Percentiles rank a stretch among this genome's conserved stretches.
Evolutionary conservation across 768 basidiomycete species (phyloP).

Genomic region (Candolleomyces aberdarensis): DNA sequence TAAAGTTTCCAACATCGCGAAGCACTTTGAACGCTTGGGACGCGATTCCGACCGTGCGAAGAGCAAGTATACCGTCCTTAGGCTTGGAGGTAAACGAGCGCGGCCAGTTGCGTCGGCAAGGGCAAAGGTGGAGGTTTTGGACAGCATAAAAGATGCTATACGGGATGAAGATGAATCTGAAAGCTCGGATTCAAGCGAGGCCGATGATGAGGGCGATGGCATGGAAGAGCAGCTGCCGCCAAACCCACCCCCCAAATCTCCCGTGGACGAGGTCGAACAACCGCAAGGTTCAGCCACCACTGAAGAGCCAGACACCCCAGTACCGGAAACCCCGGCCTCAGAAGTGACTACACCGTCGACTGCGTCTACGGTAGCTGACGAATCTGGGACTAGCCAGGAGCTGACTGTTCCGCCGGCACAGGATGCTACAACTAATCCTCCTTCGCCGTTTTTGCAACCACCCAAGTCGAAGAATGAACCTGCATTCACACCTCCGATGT

Average conservation of each 20-base stretch:
- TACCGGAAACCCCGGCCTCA: not conserved
- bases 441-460: conserved; percentile 54
- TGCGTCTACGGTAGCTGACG: not conserved
- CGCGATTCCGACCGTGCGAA: conserved; percentile 73
- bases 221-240: conserved; percentile 33
- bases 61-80: conserved; percentile 80
- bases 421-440: conserved; percentile 42
- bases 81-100: conserved; percentile 63
- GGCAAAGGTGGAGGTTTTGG: conserved; percentile 84
- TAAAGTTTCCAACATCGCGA: conserved; percentile 85
- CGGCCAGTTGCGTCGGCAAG: conserved; percentile 88
- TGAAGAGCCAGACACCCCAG: not conserved
- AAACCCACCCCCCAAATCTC: not conserved
- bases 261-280: not conserved
- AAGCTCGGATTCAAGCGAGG: conserved; percentile 58
- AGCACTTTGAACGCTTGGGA: conserved; percentile 85
- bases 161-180: conserved; percentile 68
- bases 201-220: conserved; percentile 54
- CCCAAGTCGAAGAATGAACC: conserved; percentile 32
- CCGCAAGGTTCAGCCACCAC: not conserved
- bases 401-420: conserved; percentile 11
- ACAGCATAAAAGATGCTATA: conserved; percentile 87
- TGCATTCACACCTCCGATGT: conserved; percentile 43
- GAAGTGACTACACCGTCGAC: conserved; percentile 1
- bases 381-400: not conserved